phyloP scores from a whole-genome alignment of 805 yeast genomes.

The Nakazawaea ishiwadae region DNA sequence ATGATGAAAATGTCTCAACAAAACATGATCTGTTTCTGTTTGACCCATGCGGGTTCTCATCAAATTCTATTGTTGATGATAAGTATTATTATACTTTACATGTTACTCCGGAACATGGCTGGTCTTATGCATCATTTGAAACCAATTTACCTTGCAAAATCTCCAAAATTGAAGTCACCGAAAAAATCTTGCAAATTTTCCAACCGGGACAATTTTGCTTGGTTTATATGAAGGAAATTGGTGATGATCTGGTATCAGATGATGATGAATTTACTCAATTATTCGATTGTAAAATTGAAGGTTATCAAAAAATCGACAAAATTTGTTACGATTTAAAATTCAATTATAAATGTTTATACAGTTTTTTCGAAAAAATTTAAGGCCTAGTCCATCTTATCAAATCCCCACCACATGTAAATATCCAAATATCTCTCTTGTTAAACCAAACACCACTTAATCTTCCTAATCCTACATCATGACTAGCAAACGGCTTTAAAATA shows the following conservation, averaged over 20 bases:
- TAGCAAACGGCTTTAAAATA: constrained; percentile 28
- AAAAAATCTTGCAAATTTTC: constrained; percentile 58
- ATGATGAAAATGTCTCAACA: constrained; percentile 28
- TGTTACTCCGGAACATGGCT: constrained; percentile 89
- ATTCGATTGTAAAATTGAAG: constrained; percentile 29
- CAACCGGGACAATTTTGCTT: constrained; percentile 71
- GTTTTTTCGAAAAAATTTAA: constrained; percentile 47
- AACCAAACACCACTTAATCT: constrained; percentile 27
- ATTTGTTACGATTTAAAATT: constrained; percentile 67
- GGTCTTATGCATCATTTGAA: constrained; percentile 96
- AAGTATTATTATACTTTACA: constrained; percentile 74
- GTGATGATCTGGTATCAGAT: constrained; percentile 6
- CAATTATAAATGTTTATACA: constrained; percentile 67
- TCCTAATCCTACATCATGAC: constrained; percentile 27
- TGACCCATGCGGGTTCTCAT: constrained; percentile 92
- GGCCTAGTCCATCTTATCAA: constrained; percentile 34
- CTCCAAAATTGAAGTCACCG: constrained; percentile 50
- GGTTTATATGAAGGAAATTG: constrained; percentile 22
- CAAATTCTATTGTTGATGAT: constrained; percentile 68
- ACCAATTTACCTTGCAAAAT: constrained; percentile 62
- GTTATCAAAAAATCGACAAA: constrained; percentile 61
- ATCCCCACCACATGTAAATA: constrained; percentile 32
- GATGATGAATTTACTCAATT: constrained; percentile 27
- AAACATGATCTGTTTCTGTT: constrained; percentile 86
- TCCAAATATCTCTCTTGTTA: constrained; percentile 30